Percentiles rank a stretch among this genome's conserved stretches.
Conservation (phyloP, 78 protist species). For the Dictyostelium intermedium region DNA sequence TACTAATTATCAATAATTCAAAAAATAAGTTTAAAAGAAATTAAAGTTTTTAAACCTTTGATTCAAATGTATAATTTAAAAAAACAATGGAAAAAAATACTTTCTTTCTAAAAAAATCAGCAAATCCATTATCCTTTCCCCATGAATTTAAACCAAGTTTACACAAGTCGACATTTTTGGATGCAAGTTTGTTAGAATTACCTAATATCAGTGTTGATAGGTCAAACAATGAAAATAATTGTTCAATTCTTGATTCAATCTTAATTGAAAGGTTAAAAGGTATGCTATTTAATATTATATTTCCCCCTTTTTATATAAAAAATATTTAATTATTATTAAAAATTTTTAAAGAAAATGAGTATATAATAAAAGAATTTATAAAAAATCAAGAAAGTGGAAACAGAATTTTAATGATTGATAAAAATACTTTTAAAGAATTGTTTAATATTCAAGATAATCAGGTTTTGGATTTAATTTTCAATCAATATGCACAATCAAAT, state of each 20-base stretch:
- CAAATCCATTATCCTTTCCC: conserved; percentile 10
- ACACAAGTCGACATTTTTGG: neutral
- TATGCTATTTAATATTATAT: too few species aligned
- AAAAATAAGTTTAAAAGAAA: too few species aligned
- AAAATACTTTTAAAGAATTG: neutral
- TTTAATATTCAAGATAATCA: conserved; percentile 5
- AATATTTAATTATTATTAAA: too few species aligned
- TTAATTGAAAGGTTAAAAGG: neutral
- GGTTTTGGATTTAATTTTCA: neutral
- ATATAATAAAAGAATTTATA: conserved; percentile 21
- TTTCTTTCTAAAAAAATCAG: neutral
- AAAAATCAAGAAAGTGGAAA: neutral
- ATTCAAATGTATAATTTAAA: neutral
- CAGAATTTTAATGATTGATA: conserved; percentile 23
- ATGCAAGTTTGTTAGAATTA: conserved; percentile 42
- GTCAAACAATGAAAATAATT: neutral
- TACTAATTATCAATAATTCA: too few species aligned
- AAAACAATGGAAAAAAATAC: neutral
- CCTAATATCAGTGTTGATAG: conserved; percentile 57
- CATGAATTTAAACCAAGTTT: neutral
- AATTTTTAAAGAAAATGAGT: conserved; percentile 25
- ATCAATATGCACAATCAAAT: neutral
- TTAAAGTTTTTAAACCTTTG: too few species aligned
- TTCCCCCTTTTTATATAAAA: too few species aligned
- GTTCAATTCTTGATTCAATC: neutral